A percentile compares a stretch with the other conserved stretches of the same genome.
phyloP scores from a whole-genome alignment of 257 asterid genomes.

The Dorcoceras hygrometricum region DNA sequence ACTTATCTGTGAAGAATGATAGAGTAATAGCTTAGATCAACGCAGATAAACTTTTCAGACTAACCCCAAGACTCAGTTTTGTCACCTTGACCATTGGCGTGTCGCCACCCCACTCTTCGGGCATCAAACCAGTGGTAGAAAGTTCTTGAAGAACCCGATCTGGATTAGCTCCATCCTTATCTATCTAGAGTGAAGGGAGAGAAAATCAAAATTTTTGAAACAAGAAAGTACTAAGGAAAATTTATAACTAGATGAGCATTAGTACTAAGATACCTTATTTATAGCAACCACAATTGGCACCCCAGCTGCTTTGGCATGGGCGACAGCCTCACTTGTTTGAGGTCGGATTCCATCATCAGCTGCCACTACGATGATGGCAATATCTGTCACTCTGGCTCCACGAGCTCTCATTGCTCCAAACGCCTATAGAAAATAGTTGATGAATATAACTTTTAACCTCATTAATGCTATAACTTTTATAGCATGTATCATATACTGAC shows the following conservation, averaged over 20 bases:
- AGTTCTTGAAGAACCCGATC: constrained; percentile 92
- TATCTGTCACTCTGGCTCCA: constrained; percentile 97
- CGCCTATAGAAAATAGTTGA: constrained; percentile 49
- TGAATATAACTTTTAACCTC: constrained; percentile 18
- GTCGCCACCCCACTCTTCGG: constrained; percentile 99
- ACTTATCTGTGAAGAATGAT: constrained; percentile 61
- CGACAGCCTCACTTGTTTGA: constrained; percentile 95
- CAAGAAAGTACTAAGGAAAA: constrained; percentile 24
- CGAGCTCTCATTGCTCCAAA: constrained; percentile 99
- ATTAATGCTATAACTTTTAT: background rate
- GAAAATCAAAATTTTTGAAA: constrained; percentile 22
- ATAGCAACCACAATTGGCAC: constrained; percentile 93
- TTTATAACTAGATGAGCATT: constrained; percentile 12
- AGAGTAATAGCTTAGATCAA: constrained; percentile 29
- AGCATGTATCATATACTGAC: constrained; percentile 1
- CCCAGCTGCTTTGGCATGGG: constrained; percentile 95
- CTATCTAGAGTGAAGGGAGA: constrained; percentile 51
- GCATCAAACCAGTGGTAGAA: constrained; percentile 85
- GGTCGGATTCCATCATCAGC: constrained; percentile 99
- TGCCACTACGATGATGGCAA: constrained; percentile 93
- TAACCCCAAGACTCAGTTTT: constrained; percentile 26
- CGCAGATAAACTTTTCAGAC: constrained; percentile 15
- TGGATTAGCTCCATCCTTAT: constrained; percentile 90
- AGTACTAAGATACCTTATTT: constrained; percentile 58
- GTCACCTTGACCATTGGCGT: constrained; percentile 85